Conservation (phyloP, 495 filamentous ascomycete genomes). For the Baudoinia panamericana region DNA sequence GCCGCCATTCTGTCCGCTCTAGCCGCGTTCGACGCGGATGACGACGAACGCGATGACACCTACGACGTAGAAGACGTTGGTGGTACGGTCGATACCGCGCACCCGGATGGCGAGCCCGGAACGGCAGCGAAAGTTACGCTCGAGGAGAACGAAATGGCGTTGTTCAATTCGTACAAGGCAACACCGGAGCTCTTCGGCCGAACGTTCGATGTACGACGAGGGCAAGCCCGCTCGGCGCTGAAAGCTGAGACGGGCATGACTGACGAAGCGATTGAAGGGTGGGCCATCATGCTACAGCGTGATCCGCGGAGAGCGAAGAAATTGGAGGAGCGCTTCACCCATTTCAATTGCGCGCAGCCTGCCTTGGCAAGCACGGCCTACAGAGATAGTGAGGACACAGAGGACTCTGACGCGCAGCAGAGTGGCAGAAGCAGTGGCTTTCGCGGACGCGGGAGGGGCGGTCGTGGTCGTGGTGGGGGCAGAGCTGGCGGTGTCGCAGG, state of each 20-base stretch:
- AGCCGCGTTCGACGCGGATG: constrained; percentile 81
- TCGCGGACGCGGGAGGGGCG: constrained; percentile 39
- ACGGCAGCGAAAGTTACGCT: constrained; percentile 14
- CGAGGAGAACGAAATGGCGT: constrained; percentile 30
- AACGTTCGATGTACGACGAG: constrained; percentile 52
- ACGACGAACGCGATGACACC: constrained; percentile 95
- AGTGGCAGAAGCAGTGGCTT: constrained; percentile 32
- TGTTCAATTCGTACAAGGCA: constrained; percentile 57
- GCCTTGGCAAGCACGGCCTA: constrained; percentile 52
- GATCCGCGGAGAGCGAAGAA: constrained; percentile 51
- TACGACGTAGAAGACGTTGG: constrained; percentile 89
- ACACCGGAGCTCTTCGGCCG: constrained; percentile 53
- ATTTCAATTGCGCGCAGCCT: constrained; percentile 46
- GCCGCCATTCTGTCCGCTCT: constrained; percentile 84
- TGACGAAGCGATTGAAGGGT: constrained; percentile 90
- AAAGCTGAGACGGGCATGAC: constrained; percentile 74
- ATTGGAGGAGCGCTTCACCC: constrained; percentile 49
- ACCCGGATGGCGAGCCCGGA: constrained; percentile 27
- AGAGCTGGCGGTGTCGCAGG: constrained; percentile 47
- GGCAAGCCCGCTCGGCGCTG: constrained; percentile 46
- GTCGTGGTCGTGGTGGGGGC: constrained; percentile 35
- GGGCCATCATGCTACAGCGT: constrained; percentile 69
- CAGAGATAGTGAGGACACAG: constrained; percentile 37
- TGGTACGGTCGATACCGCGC: constrained; percentile 56
- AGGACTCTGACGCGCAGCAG: constrained; percentile 29